phyloP scores from a whole-genome alignment of 225 moss, liverwort and hornwort species.

The Lunularia cruciata region DNA sequence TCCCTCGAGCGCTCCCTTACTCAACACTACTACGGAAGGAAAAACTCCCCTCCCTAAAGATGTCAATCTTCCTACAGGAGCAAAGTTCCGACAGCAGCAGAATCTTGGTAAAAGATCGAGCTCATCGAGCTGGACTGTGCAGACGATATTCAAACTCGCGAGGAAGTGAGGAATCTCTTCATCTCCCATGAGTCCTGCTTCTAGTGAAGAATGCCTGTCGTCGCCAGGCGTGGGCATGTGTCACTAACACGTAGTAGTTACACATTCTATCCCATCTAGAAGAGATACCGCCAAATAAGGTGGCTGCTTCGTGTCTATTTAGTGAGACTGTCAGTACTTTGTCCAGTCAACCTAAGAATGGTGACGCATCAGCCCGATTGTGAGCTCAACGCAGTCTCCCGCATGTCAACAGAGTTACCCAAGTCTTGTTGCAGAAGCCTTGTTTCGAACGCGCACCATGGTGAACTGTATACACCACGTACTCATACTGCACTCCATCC shows the following conservation, averaged over 20 bases:
- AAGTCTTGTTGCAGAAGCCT: no score
- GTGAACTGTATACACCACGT: no score
- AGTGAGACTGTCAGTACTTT: no score
- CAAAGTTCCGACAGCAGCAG: not conserved
- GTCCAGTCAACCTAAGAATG: no score
- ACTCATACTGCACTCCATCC: no score
- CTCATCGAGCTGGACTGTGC: not conserved
- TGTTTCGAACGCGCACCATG: no score
- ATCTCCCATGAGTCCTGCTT: not conserved
- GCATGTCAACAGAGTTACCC: no score
- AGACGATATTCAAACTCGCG: conserved; percentile 9
- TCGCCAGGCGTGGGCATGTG: not conserved
- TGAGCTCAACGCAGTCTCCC: no score
- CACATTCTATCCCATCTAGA: not conserved
- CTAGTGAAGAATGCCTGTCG: not conserved
- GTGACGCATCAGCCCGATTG: no score
- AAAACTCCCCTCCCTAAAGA: not conserved
- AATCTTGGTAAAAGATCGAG: not conserved
- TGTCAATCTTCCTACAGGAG: not conserved
- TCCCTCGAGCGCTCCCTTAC: no score
- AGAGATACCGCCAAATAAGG: not conserved
- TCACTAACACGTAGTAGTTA: not conserved
- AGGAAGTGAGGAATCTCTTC: not conserved
- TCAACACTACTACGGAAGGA: not conserved
- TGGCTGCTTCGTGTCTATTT: no score